Base-by-base conservation (phyloP, 2,329 filamentous ascomycete species). In the Aspergillus costaricaensis region DNA sequence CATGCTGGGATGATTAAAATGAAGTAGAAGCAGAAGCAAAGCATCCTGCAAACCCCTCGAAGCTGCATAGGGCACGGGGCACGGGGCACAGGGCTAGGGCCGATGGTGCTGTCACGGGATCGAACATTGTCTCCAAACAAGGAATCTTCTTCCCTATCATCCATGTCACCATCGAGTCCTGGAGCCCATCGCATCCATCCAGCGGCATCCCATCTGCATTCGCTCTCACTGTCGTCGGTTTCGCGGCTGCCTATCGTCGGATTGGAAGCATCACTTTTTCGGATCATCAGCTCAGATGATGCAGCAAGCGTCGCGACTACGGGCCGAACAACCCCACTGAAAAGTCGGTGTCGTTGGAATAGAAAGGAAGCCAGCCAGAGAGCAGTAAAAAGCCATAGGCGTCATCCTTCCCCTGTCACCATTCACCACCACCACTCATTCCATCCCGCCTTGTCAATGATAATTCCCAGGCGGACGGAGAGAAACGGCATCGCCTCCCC, bases 1-100 rank as follows among this genome's bases (percentile, higher is more conserved):
- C 32, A 14, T 36, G 32, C 32, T 36, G 32, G 32, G 32, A 36
- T 36, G 32, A 36, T 36, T 15, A 6, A 36, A 5, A 5, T 15
- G 32, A 36, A 36, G 32, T 2, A 36, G 32, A 14, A 36, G 32
- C 32, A 36, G 32, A 36, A 36, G 32, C 32, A 36, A 32, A 67
- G 41, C 19, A 44, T 43, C 17, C 41, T 50, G 47, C 47, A 50
- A 15, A 50, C 23, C 44, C 21, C 44, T 25, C 23, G 44, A 41
- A 15, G 54, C 21, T 39, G 55, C 25, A 36, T 44, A 43, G 17
- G 15, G 39, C 49, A 41, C 57, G 59, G 17, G 15, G 39, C 49
- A 41, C 57, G 59, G 60, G 60, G 60, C 54, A 55, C 57, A 62
- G 60, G 55, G 58, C 48, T 62, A 62, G 61, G 61, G 61, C 55